Conservation (phyloP, 345 rosid species). For the Leavenworthia alabamica region DNA sequence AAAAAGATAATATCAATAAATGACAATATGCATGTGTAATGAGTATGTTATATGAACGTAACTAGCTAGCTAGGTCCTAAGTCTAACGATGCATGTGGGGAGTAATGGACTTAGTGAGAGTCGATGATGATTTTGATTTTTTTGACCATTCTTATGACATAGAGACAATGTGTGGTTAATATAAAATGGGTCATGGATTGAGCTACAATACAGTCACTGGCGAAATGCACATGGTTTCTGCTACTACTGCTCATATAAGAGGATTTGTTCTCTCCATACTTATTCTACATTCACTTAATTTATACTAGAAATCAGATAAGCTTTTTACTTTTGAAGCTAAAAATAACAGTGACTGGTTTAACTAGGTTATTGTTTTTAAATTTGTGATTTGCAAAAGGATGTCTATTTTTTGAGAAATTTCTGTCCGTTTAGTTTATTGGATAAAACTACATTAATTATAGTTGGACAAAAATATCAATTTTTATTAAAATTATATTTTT, state of each 20-base stretch:
- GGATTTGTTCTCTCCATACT: conserved; percentile 24
- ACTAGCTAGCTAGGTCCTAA: conserved; percentile 8
- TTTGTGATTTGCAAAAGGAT: not conserved
- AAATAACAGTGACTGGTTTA: not conserved
- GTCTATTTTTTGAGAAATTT: too few relatives aligned
- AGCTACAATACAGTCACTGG: conserved; percentile 18
- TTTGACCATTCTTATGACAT: not conserved
- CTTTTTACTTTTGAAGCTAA: conserved; percentile 11
- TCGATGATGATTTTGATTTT: conserved; percentile 10
- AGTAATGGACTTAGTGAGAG: conserved; percentile 14
- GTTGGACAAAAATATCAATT: too few relatives aligned
- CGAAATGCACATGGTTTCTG: conserved; percentile 34
- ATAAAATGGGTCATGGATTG: conserved; percentile 20
- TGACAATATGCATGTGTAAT: not conserved
- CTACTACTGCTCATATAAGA: conserved; percentile 11
- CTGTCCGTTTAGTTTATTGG: too few relatives aligned
- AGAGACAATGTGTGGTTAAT: conserved; percentile 20
- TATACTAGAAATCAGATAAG: conserved; percentile 16
- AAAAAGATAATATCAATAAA: not conserved
- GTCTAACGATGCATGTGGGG: conserved; percentile 12
- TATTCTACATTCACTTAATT: conserved; percentile 21
- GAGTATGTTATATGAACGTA: not conserved
- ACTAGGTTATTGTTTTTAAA: not conserved
- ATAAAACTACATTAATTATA: too few relatives aligned
- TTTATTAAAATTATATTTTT: too few relatives aligned